Percentiles rank a stretch among this genome's conserved stretches.
phyloP scores from a whole-genome alignment of 768 basidiomycete species.

The Kondoa subrosea region DNA sequence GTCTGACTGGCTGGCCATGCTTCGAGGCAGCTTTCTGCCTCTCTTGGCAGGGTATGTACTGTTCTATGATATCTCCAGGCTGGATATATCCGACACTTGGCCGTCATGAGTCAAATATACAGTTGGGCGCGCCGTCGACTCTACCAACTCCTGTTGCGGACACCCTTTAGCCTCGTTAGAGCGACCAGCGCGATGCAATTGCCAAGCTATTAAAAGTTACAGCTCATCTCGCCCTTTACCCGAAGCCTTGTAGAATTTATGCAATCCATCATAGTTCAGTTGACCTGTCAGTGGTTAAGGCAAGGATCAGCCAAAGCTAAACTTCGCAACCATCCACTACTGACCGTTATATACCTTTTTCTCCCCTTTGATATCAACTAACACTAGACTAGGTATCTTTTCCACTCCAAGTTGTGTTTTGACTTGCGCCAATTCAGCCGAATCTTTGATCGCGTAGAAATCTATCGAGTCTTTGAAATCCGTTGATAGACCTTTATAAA shows the following conservation, averaged over 20 bases:
- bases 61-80: no score
- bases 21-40: background rate
- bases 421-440: slow-evolving; percentile 17
- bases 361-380: slow-evolving; percentile 13
- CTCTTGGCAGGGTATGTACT: no score
- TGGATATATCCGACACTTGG: no score
- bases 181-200: background rate
- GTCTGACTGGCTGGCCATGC: background rate
- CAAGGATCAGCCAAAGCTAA: background rate
- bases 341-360: slow-evolving; percentile 22
- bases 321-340: slow-evolving; percentile 13
- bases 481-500: slow-evolving; percentile 29
- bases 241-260: background rate
- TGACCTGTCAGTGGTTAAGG: background rate
- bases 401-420: slow-evolving; percentile 20
- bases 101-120: no score
- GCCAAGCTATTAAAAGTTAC: background rate
- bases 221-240: background rate
- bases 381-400: slow-evolving; percentile 23
- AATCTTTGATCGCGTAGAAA: slow-evolving; percentile 27
- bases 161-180: no score
- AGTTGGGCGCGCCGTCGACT: no score
- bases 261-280: background rate
- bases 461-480: slow-evolving; percentile 22
- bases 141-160: no score